phyloP scores from a whole-genome alignment of 106 monocot genomes.

The Narthecium ossifragum region DNA sequence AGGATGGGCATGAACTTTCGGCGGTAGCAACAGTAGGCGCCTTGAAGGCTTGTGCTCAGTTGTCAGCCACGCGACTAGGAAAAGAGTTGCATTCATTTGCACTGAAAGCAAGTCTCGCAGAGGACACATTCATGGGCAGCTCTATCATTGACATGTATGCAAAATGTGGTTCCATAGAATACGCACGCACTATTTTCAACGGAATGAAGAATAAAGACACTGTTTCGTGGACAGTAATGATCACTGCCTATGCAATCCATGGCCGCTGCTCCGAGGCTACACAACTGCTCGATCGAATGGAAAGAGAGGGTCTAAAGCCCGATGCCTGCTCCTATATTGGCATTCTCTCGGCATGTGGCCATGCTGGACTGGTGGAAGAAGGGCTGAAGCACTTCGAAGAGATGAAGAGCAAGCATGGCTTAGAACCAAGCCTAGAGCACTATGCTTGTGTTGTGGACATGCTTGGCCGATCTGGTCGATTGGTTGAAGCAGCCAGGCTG shows the following conservation, averaged over 20 bases:
- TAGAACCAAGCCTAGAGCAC: slow-evolving; percentile 46
- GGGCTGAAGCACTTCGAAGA: slow-evolving; percentile 40
- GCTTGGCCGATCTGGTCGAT: slow-evolving; percentile 47
- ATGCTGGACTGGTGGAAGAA: slow-evolving; percentile 42
- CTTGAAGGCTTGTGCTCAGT: slow-evolving; percentile 38
- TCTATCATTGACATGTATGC: slow-evolving; percentile 78
- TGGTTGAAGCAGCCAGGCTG: slow-evolving; percentile 25
- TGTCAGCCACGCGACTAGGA: slow-evolving; percentile 42
- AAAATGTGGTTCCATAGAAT: slow-evolving; percentile 61
- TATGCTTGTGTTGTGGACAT: slow-evolving; percentile 58
- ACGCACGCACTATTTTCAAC: slow-evolving; percentile 36
- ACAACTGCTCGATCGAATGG: slow-evolving; percentile 34
- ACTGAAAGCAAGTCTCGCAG: slow-evolving; percentile 26
- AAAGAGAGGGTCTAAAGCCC: slow-evolving; percentile 20
- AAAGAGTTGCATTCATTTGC: slow-evolving; percentile 52
- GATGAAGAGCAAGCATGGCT: slow-evolving; percentile 20
- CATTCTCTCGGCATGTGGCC: slow-evolving; percentile 47
- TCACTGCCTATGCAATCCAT: slow-evolving; percentile 47
- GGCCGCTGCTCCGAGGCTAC: slow-evolving; percentile 33
- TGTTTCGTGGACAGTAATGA: slow-evolving; percentile 55
- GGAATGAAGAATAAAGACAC: slow-evolving; percentile 35
- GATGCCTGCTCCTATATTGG: slow-evolving; percentile 49
- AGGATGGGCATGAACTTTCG: slow-evolving; percentile 25
- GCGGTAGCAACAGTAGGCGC: slow-evolving; percentile 34
- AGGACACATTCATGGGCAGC: slow-evolving; percentile 39